Evolutionary conservation across 805 yeast species (phyloP).

Genomic region (Metschnikowia vanudenii): DNA sequence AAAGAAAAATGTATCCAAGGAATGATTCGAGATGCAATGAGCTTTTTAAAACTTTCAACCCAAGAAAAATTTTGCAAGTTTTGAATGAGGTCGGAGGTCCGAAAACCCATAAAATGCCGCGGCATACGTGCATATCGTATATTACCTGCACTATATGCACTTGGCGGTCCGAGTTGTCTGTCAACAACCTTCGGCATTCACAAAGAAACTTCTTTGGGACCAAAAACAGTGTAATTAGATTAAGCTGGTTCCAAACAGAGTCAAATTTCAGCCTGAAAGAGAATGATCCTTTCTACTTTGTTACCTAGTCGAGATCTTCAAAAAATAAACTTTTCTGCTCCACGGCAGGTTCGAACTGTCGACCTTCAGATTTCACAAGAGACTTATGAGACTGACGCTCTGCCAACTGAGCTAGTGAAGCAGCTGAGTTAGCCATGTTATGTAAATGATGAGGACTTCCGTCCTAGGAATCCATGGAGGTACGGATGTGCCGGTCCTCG

Average conservation of each 20-base stretch:
- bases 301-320: not conserved
- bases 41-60: not conserved
- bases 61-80: not conserved
- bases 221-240: too few species aligned
- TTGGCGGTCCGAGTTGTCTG: not conserved
- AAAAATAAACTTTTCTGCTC: conserved; percentile 28
- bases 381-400: conserved; percentile 22
- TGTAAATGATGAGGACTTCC: too few species aligned
- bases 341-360: conserved; percentile 50
- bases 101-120: conserved; percentile 5
- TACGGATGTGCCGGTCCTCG: too few species aligned
- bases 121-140: conserved; percentile 3
- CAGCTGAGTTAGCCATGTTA: conserved; percentile 1
- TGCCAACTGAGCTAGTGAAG: conserved; percentile 24
- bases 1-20: not conserved
- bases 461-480: too few species aligned
- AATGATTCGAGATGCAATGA: not conserved
- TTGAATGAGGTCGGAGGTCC: not conserved
- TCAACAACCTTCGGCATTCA: not conserved
- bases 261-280: too few species aligned
- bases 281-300: too few species aligned
- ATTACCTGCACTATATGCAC: conserved; percentile 9
- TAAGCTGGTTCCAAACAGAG: too few species aligned
- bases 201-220: too few species aligned
- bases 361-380: conserved; percentile 42